These are phyloP conservation scores for Cicer cuneatum DNA, from an alignment of 306 rosid genomes.

Conservation along the genomic window DNA sequence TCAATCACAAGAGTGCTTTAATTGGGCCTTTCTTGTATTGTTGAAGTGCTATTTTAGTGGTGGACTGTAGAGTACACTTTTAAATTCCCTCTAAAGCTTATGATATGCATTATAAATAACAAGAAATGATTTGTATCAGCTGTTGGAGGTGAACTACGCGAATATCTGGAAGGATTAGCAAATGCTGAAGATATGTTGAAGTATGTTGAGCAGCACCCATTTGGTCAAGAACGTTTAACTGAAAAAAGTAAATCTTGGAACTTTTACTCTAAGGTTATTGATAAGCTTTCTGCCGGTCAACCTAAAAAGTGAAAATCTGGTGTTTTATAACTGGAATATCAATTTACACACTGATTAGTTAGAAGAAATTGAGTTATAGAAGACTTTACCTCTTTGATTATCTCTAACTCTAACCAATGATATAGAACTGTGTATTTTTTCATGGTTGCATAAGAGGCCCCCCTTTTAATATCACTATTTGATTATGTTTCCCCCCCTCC, in stretches of 20 bases:
- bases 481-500: not conserved
- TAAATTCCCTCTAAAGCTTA: conserved; percentile 11
- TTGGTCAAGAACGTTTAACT: conserved; percentile 62
- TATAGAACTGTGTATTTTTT: not conserved
- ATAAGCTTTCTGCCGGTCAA: conserved; percentile 32
- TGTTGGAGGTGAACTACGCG: conserved; percentile 62
- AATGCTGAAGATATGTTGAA: conserved; percentile 55
- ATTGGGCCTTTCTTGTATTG: not conserved
- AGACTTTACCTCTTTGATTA: not conserved
- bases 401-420: not conserved
- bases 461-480: not conserved
- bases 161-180: conserved; percentile 63
- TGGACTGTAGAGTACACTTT: not conserved
- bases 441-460: not conserved
- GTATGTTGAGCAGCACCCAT: conserved; percentile 63
- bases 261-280: conserved; percentile 59
- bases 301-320: not conserved
- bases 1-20: not conserved
- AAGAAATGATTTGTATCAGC: conserved; percentile 49
- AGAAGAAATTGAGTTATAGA: not conserved
- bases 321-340: conserved; percentile 9
- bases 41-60: not conserved
- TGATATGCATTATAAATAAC: not conserved
- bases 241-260: conserved; percentile 63
- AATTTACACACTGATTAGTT: not conserved